Base-by-base conservation (phyloP, 2,329 filamentous ascomycete genomes). In the Mariannaea sp. region DNA sequence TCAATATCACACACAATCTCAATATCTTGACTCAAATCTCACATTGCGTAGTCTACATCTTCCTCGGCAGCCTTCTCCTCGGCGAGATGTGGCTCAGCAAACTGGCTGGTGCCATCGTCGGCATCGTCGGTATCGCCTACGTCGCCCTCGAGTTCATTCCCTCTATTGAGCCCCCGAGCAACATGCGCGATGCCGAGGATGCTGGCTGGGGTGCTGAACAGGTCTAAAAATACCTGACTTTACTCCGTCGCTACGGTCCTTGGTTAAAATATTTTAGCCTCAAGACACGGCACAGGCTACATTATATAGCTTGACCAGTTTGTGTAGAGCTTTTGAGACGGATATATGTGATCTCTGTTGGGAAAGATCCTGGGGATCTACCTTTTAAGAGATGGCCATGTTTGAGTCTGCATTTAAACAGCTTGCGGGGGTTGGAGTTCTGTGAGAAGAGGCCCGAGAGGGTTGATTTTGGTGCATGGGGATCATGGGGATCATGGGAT, bases 11-110 rank as follows among this genome's bases (percentile, higher is more conserved):
- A 9, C 3, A 14, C 10, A 6, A 10, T 17, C 19, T 16, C n/a
- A n/a, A n/a, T n/a, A 7, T 10, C 16, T 29, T 27, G 30, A n/a
- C 22, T 22, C 27, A 39, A 62, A 55, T 20, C 55, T 35, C 12
- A 52, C 41, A 27, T 13, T 16, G 20, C 17, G 1, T 56, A 96
- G 92, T 99, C 80, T 99, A 99, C 82, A 83, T 97, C 75, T 97
- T 99, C 75, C 80, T 96, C 67, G 94, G 93, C 62, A 89, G 85
- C 64, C 88, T 97, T 65, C 82, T 96, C 53, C 83, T 97, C 51
- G 85, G 90, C 64, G 74, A 80, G 60, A 69, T 78, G 58, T 77
- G 84, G 68, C 79, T 89, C 65, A 87, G 86, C 69, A 85, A 86
- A 70, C 84, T 96, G 52, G 85, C 90, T 19, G 94, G 92, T 62